A percentile compares a stretch with the other conserved stretches of the same genome.
Conservation (phyloP, 2,329 filamentous ascomycete species). For the Mycosphaerella sp. region DNA sequence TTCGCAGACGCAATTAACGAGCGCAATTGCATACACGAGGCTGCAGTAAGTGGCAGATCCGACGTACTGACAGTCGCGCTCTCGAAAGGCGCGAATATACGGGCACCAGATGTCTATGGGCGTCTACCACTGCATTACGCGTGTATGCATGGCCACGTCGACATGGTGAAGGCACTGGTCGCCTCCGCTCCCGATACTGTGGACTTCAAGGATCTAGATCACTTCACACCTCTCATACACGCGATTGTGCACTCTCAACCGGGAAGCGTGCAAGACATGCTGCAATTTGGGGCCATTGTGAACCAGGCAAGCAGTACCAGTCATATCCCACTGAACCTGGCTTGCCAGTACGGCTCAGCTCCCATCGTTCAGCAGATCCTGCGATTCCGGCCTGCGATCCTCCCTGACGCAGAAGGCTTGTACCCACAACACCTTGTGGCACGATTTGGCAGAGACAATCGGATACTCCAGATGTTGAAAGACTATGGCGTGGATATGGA, state of each 20-base stretch:
- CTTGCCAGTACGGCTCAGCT: constrained; percentile 86
- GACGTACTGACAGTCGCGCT: constrained; percentile 73
- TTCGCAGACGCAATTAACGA: constrained; percentile 98
- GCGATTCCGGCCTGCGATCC: constrained; percentile 68
- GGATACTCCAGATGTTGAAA: constrained; percentile 72
- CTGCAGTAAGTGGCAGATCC: constrained; percentile 84
- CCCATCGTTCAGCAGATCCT: constrained; percentile 80
- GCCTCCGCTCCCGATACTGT: constrained; percentile 62
- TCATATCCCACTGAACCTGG: constrained; percentile 88
- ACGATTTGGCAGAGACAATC: constrained; percentile 73
- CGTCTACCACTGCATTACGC: constrained; percentile 92
- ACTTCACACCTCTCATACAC: constrained; percentile 93
- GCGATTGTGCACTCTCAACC: constrained; percentile 84
- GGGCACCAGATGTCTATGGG: constrained; percentile 85
- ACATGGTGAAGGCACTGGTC: constrained; percentile 37
- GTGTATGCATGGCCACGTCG: constrained; percentile 84
- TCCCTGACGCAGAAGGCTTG: constrained; percentile 92
- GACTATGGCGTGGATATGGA: constrained; percentile 84
- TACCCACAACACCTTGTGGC: constrained; percentile 97
- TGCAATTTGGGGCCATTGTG: constrained; percentile 73
- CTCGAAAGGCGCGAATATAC: constrained; percentile 67
- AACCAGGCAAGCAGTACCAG: constrained; percentile 81
- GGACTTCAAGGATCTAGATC: constrained; percentile 87
- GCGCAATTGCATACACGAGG: constrained; percentile 90
- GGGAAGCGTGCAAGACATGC: constrained; percentile 70